Evolutionary conservation across 192 early-diverging fungal species (phyloP), one percentile per base, ranked within the genome.

Genomic region (Pilobolus umbonatus): DNA sequence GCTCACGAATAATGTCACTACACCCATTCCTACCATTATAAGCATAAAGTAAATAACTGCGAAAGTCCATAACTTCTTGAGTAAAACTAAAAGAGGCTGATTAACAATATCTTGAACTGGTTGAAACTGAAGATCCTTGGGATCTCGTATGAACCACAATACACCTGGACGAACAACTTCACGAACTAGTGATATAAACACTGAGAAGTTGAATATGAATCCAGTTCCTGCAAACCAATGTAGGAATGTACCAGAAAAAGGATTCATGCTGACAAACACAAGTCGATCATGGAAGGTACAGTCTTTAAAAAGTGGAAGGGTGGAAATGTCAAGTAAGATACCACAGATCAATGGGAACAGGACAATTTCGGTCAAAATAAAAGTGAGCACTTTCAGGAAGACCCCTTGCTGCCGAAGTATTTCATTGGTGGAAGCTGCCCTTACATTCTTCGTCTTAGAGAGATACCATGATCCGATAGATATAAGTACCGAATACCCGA

Each of bases 141-240:
- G 94, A 62, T 98, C 94, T 42, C 91, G 85, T 44, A 99, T 92
- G 67, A 98, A 98, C 94, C 95, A 99, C 79, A 98, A 80, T 29
- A 96, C 91, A 14, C 96, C 96, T 1, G 89, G 88, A 1, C 96
- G 85, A 29, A 98, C 80, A 12, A 93, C 79, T 46, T 87, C 81
- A 26, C 94, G 83, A 28, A 89, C 87, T 29, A 82, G 73, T 22
- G 83, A 60, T 1, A 98, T 83, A 62, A 93, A 91, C 3, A 82
- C 67, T 1, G 94, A 87, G 81, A 98, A 94, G 58, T 89, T 80
- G 53, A 92, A 89, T 91, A 97, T 95, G 64, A 96, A 95, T 14
- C 80, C 82, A n/a, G 93, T 92, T 1, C 96, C 96, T 2, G 85
- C 62, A 58, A 98, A 80, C 96, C 95, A 98, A 62, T 96, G 92